Evolutionary conservation across 176 grass and related monocot genomes (phyloP), one percentile per base, ranked within the genome.

Genomic region (sorghum (Sorghum bicolor)): DNA sequence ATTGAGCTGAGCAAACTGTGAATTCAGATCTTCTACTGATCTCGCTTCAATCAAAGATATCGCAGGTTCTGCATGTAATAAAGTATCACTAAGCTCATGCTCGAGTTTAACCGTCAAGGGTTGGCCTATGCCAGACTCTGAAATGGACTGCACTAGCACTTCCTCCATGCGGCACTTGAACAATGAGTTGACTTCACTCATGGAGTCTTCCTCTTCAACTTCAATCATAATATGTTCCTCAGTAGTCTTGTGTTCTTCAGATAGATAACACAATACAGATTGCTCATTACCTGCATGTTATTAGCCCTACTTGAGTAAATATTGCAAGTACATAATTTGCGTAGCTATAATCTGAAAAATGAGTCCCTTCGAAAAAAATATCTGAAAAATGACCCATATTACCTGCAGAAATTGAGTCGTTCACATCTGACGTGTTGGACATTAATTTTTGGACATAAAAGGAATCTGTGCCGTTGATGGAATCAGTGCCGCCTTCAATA

Each of bases 161-260:
- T 87, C 80, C 40, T 84, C 70, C 87, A 84, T 79, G 36, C 85
- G 80, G 38, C 77, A 70, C 84, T 81, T 89, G 64, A 87, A 86
- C 1, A 81, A n/a, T 1, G 53, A 87, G 31, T 78, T 87, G 1
- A 82, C 22, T 63, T 84, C 76, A 32, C 43, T 66, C 22, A 87
- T 84, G 66, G 77, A 62, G 24, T 75, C 52, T 4, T 61, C 57
- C 4, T 26, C 57, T 61, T 61, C 57, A 58, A n/a, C 53, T 84
- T 89, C 87, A 58, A 74, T 0, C 7, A 62, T 17, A 39, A 62
- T 17, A 39, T 44, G 44, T 33, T 55, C 24, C 19, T 85, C 82
- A 3, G 61, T 48, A 5, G 62, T 50, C 81, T 50, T 75, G 53
- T 55, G 36, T 25, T n/a, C 57, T 52, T 43, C 38, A 4, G 64